Percentiles rank a stretch among this genome's conserved stretches.
Conservation (phyloP, 192 early-diverging fungal genomes). For the Rhizophagus sp. region DNA sequence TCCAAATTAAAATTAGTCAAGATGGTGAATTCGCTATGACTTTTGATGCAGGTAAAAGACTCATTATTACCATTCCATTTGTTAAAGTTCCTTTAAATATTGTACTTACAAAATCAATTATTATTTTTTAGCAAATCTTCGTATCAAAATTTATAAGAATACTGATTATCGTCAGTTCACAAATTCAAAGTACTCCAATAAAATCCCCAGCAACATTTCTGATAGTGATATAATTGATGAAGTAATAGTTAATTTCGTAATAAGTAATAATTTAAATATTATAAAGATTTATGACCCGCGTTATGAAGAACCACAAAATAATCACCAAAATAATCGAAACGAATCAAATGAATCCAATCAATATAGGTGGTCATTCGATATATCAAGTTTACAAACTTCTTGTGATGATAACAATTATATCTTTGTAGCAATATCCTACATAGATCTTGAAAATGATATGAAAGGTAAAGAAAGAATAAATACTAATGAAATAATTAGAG, state of each 20-base stretch:
- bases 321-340: not conserved
- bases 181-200: not conserved
- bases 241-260: too few species aligned
- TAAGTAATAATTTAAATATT: too few species aligned
- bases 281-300: too few species aligned
- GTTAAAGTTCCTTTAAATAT: not conserved
- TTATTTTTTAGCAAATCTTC: not conserved
- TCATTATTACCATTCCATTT: too few species aligned
- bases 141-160: not conserved
- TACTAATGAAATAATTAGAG: too few species aligned
- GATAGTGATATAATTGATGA: too few species aligned
- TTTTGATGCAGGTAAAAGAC: not conserved
- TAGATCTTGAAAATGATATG: not conserved
- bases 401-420: not conserved
- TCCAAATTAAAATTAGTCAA: not conserved
- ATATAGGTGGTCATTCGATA: not conserved
- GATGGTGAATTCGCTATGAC: not conserved
- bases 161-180: not conserved
- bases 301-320: too few species aligned
- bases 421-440: not conserved
- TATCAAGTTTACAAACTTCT: not conserved
- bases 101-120: not conserved
- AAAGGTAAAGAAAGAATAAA: not conserved
- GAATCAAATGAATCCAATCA: too few species aligned
- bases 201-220: not conserved